These are phyloP conservation scores for Mortierella sp. DNA, from an alignment of 371 early-diverging fungal genomes.

Conservation along the genomic window DNA sequence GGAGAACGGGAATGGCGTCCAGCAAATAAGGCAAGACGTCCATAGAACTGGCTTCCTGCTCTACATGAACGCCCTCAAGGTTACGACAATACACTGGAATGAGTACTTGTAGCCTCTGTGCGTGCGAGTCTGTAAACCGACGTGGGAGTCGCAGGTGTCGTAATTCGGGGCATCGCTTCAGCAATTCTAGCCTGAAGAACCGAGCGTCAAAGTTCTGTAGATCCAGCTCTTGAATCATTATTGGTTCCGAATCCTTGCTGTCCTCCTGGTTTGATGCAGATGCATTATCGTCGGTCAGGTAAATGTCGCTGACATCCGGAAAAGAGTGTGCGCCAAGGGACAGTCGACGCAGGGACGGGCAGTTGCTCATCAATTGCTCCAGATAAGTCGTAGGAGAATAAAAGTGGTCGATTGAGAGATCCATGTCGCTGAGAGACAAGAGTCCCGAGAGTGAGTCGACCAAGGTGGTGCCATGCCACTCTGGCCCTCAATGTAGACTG, in stretches of 20 bases:
- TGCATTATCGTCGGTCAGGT: neutral
- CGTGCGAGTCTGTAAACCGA: neutral
- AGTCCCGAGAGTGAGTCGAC: neutral
- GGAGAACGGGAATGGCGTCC: neutral
- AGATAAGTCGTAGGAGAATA: neutral
- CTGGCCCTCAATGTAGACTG: neutral
- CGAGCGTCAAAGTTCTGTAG: neutral
- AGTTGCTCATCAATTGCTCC: neutral
- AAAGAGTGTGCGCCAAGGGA: neutral
- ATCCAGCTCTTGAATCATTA: neutral
- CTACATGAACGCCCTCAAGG: neutral
- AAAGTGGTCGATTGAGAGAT: neutral
- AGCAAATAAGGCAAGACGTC: neutral
- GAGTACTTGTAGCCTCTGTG: neutral
- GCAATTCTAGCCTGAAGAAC: neutral
- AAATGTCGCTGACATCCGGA: neutral
- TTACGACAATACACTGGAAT: neutral
- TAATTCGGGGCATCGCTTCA: neutral
- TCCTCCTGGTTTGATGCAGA: neutral
- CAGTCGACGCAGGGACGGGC: neutral
- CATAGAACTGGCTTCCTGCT: neutral
- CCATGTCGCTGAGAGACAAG: neutral
- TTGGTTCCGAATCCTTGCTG: neutral
- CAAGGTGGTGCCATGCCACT: neutral
- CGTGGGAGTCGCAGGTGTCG: neutral